Evolutionary conservation across 1,284 basidiomycete genomes (phyloP).

Genomic region (Papiliotrema fonsecae): DNA sequence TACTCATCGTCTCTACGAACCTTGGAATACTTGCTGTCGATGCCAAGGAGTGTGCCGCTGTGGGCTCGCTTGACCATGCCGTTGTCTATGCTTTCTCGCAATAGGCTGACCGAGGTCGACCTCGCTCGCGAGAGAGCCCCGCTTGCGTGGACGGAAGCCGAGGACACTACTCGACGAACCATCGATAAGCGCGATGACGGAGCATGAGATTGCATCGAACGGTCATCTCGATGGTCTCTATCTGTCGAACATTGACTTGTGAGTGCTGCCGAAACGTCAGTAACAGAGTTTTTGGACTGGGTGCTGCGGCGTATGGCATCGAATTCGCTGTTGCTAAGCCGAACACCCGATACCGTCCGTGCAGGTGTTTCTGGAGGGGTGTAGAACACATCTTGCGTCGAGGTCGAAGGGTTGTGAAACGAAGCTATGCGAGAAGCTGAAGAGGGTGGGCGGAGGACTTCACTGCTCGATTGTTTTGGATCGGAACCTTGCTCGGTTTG

Average conservation of each 20-base stretch:
- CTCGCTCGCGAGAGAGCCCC: not conserved
- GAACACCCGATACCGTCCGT: not conserved
- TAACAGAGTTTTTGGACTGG: not conserved
- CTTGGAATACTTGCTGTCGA: constrained; percentile 1
- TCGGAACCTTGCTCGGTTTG: no score
- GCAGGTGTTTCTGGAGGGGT: not conserved
- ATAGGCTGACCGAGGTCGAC: constrained; percentile 5
- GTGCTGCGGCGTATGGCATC: not conserved
- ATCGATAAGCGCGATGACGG: not conserved
- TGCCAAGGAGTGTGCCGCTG: constrained; percentile 7
- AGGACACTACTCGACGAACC: not conserved
- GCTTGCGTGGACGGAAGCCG: not conserved
- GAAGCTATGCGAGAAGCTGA: no score
- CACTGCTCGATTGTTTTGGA: no score
- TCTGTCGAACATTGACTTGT: no score
- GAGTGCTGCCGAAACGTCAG: not conserved
- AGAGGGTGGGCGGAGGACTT: no score
- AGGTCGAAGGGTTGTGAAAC: not conserved
- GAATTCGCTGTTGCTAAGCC: not conserved
- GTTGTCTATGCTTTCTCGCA: not conserved
- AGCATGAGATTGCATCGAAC: no score
- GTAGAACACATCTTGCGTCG: not conserved
- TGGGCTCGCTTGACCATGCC: constrained; percentile 2
- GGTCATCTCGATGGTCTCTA: no score
- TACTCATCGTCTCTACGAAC: not conserved